These are phyloP conservation scores for Pichia sp. DNA, from an alignment of 1,139 yeast species.

Conservation along the genomic window DNA sequence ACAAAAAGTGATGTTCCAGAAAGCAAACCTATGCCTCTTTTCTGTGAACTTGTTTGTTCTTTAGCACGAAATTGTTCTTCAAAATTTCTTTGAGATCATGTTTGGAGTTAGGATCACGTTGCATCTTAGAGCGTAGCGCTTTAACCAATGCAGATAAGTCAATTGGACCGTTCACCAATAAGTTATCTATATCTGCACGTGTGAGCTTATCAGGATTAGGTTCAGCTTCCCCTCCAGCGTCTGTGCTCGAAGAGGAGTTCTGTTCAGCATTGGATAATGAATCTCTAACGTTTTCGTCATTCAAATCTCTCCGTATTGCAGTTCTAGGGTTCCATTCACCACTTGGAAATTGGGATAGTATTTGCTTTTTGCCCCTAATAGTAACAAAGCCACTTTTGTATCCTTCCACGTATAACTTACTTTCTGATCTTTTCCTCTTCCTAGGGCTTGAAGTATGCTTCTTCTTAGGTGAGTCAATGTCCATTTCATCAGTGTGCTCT, in stretches of 20 bases:
- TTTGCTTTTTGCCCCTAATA: constrained; percentile 54
- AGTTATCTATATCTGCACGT: constrained; percentile 49
- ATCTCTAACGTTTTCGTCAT: constrained; percentile 1
- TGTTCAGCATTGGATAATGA: constrained; percentile 1
- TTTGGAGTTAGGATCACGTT: constrained; percentile 57
- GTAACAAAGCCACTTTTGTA: constrained; percentile 61
- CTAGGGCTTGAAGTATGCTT: constrained; percentile 13
- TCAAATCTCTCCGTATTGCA: constrained; percentile 36
- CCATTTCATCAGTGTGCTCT: constrained; percentile 11
- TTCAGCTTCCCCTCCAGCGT: neutral
- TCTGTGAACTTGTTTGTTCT: constrained; percentile 32
- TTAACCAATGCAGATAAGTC: constrained; percentile 61
- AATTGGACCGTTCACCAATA: constrained; percentile 56
- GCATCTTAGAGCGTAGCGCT: constrained; percentile 55
- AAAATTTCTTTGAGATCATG: constrained; percentile 60
- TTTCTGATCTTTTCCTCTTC: constrained; percentile 8
- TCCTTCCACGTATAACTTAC: constrained; percentile 37
- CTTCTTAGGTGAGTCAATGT: constrained; percentile 4
- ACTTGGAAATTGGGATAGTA: constrained; percentile 60
- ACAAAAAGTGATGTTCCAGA: no score
- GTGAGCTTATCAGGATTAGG: constrained; percentile 4
- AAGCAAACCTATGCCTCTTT: neutral
- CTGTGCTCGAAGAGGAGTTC: neutral
- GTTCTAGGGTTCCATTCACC: constrained; percentile 79
- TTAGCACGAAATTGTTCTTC: constrained; percentile 60